phyloP scores from a whole-genome alignment of 2,329 filamentous ascomycete genomes.

The Ilyonectria robusta region DNA sequence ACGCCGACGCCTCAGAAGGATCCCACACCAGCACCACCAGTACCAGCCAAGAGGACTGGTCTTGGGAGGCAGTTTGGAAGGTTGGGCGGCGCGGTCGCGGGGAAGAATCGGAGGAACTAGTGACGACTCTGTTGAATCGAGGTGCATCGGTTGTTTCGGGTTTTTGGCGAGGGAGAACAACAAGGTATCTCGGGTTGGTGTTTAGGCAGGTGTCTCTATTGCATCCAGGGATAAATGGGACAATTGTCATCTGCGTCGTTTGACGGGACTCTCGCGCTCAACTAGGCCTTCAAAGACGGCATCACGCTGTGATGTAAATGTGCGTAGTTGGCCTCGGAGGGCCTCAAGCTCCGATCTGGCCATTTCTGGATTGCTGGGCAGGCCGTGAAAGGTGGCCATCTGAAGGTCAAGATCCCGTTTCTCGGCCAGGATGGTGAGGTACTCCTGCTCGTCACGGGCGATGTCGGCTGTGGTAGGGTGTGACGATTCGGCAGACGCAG shows the following conservation, averaged over 20 bases:
- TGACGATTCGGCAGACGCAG: constrained; percentile 51
- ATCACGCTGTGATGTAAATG: constrained; percentile 76
- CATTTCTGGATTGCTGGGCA: constrained; percentile 79
- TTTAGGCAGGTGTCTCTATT: constrained; percentile 20
- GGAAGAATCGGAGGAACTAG: constrained; percentile 69
- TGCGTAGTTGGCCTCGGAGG: constrained; percentile 74
- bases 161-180: constrained; percentile 10
- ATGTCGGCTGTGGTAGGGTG: constrained; percentile 71
- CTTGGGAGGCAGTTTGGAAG: constrained; percentile 79
- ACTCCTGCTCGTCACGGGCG: constrained; percentile 69
- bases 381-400: constrained; percentile 76
- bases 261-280: constrained; percentile 70
- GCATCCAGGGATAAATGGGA: constrained; percentile 10
- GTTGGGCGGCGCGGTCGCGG: constrained; percentile 78
- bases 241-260: constrained; percentile 50
- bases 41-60: constrained; percentile 71
- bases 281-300: constrained; percentile 81
- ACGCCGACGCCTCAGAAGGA: constrained; percentile 67
- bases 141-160: constrained; percentile 25
- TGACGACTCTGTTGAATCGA: constrained; percentile 24
- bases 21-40: constrained; percentile 55
- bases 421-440: constrained; percentile 68
- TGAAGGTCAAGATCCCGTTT: constrained; percentile 74
- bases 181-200: constrained; percentile 13
- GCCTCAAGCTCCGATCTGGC: constrained; percentile 80